Conservation (phyloP, 2,329 filamentous ascomycete genomes). For the Fusarium acutatum region DNA sequence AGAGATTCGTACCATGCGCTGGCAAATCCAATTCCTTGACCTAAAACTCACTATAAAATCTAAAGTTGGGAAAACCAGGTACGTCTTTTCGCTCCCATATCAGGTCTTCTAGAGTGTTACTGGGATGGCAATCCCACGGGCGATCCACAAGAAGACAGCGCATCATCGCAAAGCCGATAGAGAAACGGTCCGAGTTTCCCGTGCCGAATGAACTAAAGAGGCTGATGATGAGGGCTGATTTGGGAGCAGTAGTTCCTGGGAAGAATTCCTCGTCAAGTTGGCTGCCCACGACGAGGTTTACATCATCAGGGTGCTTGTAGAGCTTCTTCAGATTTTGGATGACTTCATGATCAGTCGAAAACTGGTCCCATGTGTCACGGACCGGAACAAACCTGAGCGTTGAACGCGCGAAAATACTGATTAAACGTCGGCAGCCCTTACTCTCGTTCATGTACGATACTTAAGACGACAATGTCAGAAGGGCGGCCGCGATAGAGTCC, state of each 20-base stretch:
- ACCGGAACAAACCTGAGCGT: fast-evolving
- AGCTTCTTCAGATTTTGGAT: not conserved
- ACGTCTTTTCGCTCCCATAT: not conserved
- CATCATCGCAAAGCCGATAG: not conserved
- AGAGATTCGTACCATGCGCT: not conserved
- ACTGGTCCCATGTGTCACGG: fast-evolving
- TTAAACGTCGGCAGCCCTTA: not conserved
- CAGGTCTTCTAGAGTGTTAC: not conserved
- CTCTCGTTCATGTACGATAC: not conserved
- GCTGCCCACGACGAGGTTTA: not conserved
- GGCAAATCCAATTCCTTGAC: not conserved
- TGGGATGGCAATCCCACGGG: not conserved
- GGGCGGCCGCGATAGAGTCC: fast-evolving
- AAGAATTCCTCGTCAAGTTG: not conserved
- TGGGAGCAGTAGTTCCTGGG: not conserved
- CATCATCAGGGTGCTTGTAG: not conserved
- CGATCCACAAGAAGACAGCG: not conserved
- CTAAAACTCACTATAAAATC: not conserved
- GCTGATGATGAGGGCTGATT: not conserved
- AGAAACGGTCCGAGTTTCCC: not conserved
- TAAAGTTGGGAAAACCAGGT: not conserved
- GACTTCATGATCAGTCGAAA: not conserved
- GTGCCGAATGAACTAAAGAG: not conserved
- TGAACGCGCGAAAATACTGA: not conserved
- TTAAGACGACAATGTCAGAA: not conserved